Evolutionary conservation across 192 early-diverging fungal species (phyloP), one percentile per base, ranked within the genome.

Genomic region (Backusella circina): DNA sequence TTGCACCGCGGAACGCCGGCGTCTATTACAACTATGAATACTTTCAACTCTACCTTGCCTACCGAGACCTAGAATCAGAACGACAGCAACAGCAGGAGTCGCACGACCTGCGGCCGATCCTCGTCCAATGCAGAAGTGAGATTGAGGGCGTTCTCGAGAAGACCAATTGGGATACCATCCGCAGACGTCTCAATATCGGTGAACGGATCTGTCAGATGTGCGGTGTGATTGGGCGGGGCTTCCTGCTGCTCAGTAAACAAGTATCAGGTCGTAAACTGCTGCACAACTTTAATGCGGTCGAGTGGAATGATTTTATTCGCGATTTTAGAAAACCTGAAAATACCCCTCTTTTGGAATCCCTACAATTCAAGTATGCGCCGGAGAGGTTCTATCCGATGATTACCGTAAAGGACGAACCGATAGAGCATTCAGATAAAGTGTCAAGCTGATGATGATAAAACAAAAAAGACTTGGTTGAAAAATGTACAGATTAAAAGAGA

Each of bases 141-240:
- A 70, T 80, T 41, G 79, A 80, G 28, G 71, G 67, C n/a, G 37
- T 72, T 1, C 66, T 80, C 5, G 71, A 67, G 23, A 80, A 50
- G 8, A 80, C 79, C 36, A 80, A 80, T 37, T 80, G 79, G 79
- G 79, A 80, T 33, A 75, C 79, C 10, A 77, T 80, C 21, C 75
- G 79, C 2, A 70, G 79, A 28, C 79, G 79, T 13, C 54, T 80
- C 15, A 80, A 71, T 3, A 80, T 80, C 39, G 79, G 79, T 36
- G 79, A 80, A 44, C 39, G 79, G 8, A 80, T 80, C 26, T 73
- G 68, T 37, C 75, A 76, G 28, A 26, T 80, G 71, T 70, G 69
- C 12, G 57, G 36, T 50, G 67, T 65, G 1, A 7, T 80, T 36
- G 79, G 79, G 13, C 66, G 72, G 18, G 79, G 79, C 21, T 80